Base-by-base conservation (phyloP, 768 basidiomycete genomes). In the Boletus reticulatus region DNA sequence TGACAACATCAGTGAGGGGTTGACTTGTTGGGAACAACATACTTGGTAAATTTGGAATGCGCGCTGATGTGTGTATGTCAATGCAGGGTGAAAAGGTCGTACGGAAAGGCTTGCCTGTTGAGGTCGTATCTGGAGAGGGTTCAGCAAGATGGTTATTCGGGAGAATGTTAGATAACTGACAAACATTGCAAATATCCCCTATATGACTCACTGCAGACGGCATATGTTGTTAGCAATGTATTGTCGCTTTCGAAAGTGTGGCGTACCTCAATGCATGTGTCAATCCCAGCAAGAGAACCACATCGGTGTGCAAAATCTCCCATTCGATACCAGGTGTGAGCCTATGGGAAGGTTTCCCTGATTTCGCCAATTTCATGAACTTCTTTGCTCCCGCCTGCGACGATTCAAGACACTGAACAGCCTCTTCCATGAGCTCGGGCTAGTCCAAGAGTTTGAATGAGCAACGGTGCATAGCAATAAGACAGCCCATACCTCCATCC, bases 181-280 rank as follows among this genome's bases (percentile, higher is more conserved):
- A 90, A 76, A 74, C 88, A 90, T 61, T 89, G 88, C 9, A 90
- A 61, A 66, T 91, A 91, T 34, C 89, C 89, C 76, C 82, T 84
- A 67, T 89, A 89, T 3, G 84, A 84, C 71, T 91, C 89, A 53
- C 87, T 89, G 49, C 22, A 44, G 13, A 10, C 9, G 16, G 38
- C 31, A 31, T 1, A 19, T 29, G 38, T 53, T n/a, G 24, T 60
- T 49, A 67, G 42, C 1, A 5, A 52, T 17, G n/a, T 20, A 53
- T 43, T 4, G 55, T 29, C 50, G 32, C 24, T 39, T 38, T 24
- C 36, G 22, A 22, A 17, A 52, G 29, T 5, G 37, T 20, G 13
- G 31, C 80, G 20, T 59, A 88, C 88, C 83, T 84, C 39, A 92
- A 70, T 10, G 85, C 88, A 61, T 86, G 80, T 1, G 84, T 87